Conservation (phyloP, 164 flowering plant genomes). For the Vitis riparia region DNA sequence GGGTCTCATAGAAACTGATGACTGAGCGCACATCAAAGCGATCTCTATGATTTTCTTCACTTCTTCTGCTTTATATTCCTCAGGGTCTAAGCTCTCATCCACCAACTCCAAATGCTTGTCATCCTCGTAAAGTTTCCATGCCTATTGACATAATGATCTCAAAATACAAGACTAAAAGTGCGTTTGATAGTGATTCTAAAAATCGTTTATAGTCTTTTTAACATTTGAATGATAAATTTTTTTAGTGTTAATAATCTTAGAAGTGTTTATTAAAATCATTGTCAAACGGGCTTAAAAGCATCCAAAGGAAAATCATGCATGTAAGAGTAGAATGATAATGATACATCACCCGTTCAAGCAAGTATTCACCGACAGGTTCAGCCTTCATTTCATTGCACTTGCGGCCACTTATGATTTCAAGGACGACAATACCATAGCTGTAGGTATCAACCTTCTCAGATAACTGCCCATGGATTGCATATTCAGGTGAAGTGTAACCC, state of each 20-base stretch:
- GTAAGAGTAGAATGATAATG: neutral
- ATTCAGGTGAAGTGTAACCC: constrained; percentile 64
- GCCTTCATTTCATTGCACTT: constrained; percentile 33
- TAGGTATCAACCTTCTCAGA: constrained; percentile 61
- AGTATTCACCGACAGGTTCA: constrained; percentile 35
- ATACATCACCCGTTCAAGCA: constrained; percentile 52
- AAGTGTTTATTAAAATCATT: no score
- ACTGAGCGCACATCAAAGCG: constrained; percentile 45
- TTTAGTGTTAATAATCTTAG: no score
- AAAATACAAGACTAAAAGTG: neutral
- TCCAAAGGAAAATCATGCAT: no score
- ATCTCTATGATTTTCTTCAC: constrained; percentile 40
- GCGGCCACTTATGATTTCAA: constrained; percentile 55
- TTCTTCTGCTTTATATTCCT: constrained; percentile 28
- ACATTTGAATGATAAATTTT: no score
- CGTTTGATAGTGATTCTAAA: no score
- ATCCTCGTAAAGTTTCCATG: constrained; percentile 44
- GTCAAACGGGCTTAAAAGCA: no score
- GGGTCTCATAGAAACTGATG: constrained; percentile 37
- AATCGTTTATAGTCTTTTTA: no score
- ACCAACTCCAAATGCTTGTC: constrained; percentile 30
- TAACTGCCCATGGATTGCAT: constrained; percentile 58
- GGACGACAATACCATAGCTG: constrained; percentile 58
- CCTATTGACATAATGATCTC: constrained; percentile 17
- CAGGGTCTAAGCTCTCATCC: constrained; percentile 33